phyloP scores from a whole-genome alignment of 768 basidiomycete genomes.

The Hebeloma cylindrosporum region DNA sequence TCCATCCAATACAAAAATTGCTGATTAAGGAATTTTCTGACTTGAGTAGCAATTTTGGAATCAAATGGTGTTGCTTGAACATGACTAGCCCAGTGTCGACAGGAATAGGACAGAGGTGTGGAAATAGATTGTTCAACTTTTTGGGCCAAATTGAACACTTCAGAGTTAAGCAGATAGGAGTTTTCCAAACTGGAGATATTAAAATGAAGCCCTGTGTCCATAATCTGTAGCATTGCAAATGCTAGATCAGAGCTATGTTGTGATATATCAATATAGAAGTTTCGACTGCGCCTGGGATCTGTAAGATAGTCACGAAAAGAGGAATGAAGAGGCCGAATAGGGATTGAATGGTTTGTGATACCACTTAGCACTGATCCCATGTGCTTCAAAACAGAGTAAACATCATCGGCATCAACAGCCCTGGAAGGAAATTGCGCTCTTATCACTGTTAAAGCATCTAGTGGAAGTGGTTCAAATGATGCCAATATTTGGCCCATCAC shows the following conservation, averaged over 20 bases:
- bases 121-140: constrained; percentile 24
- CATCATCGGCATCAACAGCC: neutral
- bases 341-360: neutral
- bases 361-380: constrained; percentile 13
- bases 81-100: constrained; percentile 33
- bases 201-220: constrained; percentile 32
- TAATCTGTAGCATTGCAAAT: constrained; percentile 18
- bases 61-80: constrained; percentile 8
- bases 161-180: constrained; percentile 28
- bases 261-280: constrained; percentile 17
- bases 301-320: constrained; percentile 30
- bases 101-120: constrained; percentile 28
- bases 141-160: constrained; percentile 23
- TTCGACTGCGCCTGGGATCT: constrained; percentile 9
- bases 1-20: constrained; percentile 34
- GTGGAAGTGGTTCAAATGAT: constrained; percentile 6
- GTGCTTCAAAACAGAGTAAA: constrained; percentile 1
- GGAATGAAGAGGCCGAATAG: constrained; percentile 19
- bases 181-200: constrained; percentile 34
- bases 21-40: constrained; percentile 24
- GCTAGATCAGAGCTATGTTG: constrained; percentile 20
- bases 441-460: neutral
- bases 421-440: neutral
- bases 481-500: constrained; percentile 13
- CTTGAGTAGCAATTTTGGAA: constrained; percentile 3